Evolutionary conservation across 1,139 yeast species (phyloP), one percentile per base, ranked within the genome.

Genomic region (Diutina sp.): DNA sequence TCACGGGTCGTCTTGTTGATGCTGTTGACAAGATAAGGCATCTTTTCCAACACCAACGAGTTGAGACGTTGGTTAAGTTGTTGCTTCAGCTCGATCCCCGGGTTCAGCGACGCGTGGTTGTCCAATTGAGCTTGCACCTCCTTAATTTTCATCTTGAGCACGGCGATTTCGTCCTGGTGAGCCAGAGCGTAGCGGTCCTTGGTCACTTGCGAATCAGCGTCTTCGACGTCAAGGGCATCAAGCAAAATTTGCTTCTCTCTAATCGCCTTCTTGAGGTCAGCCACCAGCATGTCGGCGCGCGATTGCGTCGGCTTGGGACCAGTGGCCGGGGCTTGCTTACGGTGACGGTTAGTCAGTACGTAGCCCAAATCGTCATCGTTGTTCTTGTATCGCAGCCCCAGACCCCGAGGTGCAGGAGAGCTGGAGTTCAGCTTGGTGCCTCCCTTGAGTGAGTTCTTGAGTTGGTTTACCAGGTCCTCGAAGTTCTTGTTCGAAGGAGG

Each of bases 401-500:
- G 77, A 78, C n/a, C 76, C 69, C 63, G 55, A 2, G 61, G 51
- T 1, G 57, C 54, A 28, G 48, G 18, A 16, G 55, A 51, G 2
- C 30, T 9, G 7, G 35, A n/a, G 16, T 25, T 16, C 51, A 58
- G 57, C 55, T 58, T 59, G 30, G 57, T 56, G 3, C 75, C 72
- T 18, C 73, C 71, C 61, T 74, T 76, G 63, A 79, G 73, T 1
- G 25, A n/a, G 32, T 50, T 72, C 61, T 73, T 73, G 64, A 78
- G 67, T 11, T 72, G 58, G 58, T 75, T 76, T 67, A 76, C 69
- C 1, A 79, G 71, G 55, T 76, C 80, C 58, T 73, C 78, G 55
- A 76, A 67, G 57, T 71, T 82, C 65, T 83, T 84, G 46, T 88
- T 82, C n/a, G 97, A 88, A 3, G 96, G 87, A 8, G 93, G 93